phyloP scores from a whole-genome alignment of 805 yeast species.

The Clavispora carvajalis region DNA sequence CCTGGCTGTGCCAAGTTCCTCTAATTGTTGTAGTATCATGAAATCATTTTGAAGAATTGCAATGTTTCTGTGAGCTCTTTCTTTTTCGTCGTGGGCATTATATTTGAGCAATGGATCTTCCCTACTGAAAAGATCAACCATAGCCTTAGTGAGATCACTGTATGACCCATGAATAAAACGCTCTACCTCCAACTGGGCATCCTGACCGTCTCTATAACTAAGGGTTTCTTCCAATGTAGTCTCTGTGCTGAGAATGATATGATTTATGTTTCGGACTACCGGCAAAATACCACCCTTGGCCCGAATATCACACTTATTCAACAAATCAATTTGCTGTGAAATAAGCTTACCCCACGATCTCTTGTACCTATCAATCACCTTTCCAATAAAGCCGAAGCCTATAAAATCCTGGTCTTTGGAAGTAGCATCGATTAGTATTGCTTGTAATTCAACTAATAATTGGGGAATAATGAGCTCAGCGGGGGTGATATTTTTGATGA shows the following conservation, averaged over 20 bases:
- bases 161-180: constrained; percentile 27
- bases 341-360: constrained; percentile 57
- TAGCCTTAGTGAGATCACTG: constrained; percentile 27
- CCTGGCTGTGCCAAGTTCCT: constrained; percentile 20
- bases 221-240: constrained; percentile 23
- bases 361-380: constrained; percentile 46
- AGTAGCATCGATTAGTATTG: constrained; percentile 30
- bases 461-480: constrained; percentile 30
- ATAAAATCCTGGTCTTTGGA: constrained; percentile 57
- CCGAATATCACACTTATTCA: constrained; percentile 30
- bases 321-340: constrained; percentile 43
- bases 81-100: constrained; percentile 40
- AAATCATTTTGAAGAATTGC: constrained; percentile 36
- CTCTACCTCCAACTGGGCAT: constrained; percentile 15
- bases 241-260: constrained; percentile 29
- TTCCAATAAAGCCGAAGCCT: constrained; percentile 44
- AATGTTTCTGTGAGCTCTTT: constrained; percentile 36
- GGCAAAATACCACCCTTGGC: constrained; percentile 35
- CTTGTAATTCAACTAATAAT: constrained; percentile 26
- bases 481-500: constrained; percentile 33
- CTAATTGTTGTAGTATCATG: constrained; percentile 29
- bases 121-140: constrained; percentile 29
- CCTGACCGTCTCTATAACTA: constrained; percentile 13
- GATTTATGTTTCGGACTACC: constrained; percentile 28
- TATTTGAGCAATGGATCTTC: constrained; percentile 42